Percentiles rank a stretch among this genome's conserved stretches.
phyloP scores from a whole-genome alignment of 345 rosid species.

The Citrus hindsii region DNA sequence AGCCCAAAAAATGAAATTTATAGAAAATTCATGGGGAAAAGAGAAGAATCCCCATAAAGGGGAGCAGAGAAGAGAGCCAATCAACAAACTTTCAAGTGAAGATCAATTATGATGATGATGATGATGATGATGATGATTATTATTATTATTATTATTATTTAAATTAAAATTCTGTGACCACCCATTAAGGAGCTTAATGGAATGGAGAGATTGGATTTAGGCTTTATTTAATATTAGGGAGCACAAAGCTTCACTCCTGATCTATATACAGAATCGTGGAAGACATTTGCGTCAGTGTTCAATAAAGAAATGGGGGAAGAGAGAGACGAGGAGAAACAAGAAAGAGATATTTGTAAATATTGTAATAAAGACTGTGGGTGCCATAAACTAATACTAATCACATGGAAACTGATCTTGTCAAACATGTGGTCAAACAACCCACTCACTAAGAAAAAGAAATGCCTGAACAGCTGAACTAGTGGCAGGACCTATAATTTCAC shows the following conservation, averaged over 20 bases:
- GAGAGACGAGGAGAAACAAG: not conserved
- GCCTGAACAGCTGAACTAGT: not conserved
- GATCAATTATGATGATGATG: not conserved
- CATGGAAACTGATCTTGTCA: slow-evolving; percentile 36
- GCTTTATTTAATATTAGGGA: slow-evolving; percentile 12
- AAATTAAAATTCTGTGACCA: not conserved
- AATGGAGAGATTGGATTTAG: not conserved
- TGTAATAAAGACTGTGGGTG: slow-evolving; percentile 25
- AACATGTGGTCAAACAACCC: slow-evolving; percentile 26
- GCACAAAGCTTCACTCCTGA: slow-evolving; percentile 34
- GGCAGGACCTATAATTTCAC: not conserved
- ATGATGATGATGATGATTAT: too few relatives aligned
- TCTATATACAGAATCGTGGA: slow-evolving; percentile 39
- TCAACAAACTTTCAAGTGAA: slow-evolving; percentile 9
- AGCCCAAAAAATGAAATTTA: slow-evolving; percentile 22
- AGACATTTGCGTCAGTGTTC: slow-evolving; percentile 26
- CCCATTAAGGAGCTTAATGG: not conserved
- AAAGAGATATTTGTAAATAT: slow-evolving; percentile 23
- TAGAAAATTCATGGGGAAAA: slow-evolving; percentile 32
- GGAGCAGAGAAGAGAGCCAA: slow-evolving; percentile 23
- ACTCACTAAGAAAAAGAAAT: not conserved
- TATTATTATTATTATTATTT: not conserved
- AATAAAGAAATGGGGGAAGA: slow-evolving; percentile 15
- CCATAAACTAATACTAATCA: slow-evolving; percentile 33
- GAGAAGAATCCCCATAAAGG: slow-evolving; percentile 30